phyloP scores from a whole-genome alignment of 306 rosid species.

The peach (Prunus persica) region Prunus_persica_NCBIv2 NC_034010.1:3919001-3919500 shows the following conservation, averaged over 20 bases:
- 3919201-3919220: neutral
- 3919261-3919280: neutral
- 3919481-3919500: slow-evolving; percentile 1
- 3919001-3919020: neutral
- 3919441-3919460: neutral
- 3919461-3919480: neutral
- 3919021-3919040: neutral
- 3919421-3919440: neutral
- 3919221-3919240: neutral
- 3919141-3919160: neutral
- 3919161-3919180: neutral
- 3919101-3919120: neutral
- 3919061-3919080: neutral
- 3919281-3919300: slow-evolving; percentile 3
- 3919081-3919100: neutral
- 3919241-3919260: neutral
- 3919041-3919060: neutral
- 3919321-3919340: slow-evolving; percentile 59
- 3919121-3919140: neutral
- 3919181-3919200: neutral
- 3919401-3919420: slow-evolving; percentile 31
- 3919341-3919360: slow-evolving; percentile 71
- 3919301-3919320: slow-evolving; percentile 62
- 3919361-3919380: slow-evolving; percentile 82
- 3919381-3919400: slow-evolving; percentile 88